Percentiles rank a stretch among this genome's conserved stretches.
phyloP scores from a whole-genome alignment of 345 rosid species.

The Reutealis trisperma region DNA sequence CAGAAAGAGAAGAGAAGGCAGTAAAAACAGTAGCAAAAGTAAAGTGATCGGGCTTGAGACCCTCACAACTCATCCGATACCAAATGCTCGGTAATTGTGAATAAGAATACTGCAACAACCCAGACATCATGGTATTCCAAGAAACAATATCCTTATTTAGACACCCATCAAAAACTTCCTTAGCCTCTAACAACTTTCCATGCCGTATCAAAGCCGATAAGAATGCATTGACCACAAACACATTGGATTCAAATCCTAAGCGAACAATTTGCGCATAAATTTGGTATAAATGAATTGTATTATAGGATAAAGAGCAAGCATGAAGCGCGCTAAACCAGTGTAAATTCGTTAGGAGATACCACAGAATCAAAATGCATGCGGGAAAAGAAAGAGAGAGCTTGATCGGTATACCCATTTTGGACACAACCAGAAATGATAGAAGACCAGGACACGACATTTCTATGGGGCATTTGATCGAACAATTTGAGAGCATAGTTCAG shows the following conservation, averaged over 20 bases:
- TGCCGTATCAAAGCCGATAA: slow-evolving; percentile 49
- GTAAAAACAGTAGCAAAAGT: slow-evolving; percentile 48
- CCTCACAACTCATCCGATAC: slow-evolving; percentile 44
- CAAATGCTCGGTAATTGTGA: slow-evolving; percentile 37
- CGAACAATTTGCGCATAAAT: slow-evolving; percentile 37
- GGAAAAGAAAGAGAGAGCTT: slow-evolving; percentile 39
- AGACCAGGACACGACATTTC: slow-evolving; percentile 55
- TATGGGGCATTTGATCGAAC: slow-evolving; percentile 54
- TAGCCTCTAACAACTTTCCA: slow-evolving; percentile 43
- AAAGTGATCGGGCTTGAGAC: slow-evolving; percentile 51
- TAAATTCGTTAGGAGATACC: slow-evolving; percentile 46
- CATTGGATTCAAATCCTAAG: slow-evolving; percentile 43
- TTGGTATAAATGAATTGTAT: slow-evolving; percentile 27
- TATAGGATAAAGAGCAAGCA: slow-evolving; percentile 44
- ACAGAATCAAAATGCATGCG: slow-evolving; percentile 39
- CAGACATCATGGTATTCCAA: slow-evolving; percentile 60
- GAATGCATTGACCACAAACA: slow-evolving; percentile 49
- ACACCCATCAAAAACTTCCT: slow-evolving; percentile 37
- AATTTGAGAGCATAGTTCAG: slow-evolving; percentile 26
- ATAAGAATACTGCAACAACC: slow-evolving; percentile 41
- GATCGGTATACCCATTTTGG: slow-evolving; percentile 30
- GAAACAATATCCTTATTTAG: slow-evolving; percentile 44
- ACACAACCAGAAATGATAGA: slow-evolving; percentile 46
- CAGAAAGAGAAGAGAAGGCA: slow-evolving; percentile 37
- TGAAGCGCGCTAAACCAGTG: slow-evolving; percentile 48